A percentile compares a stretch with the other conserved stretches of the same genome.
These are phyloP conservation scores for Metschnikowia santaceciliae DNA, from an alignment of 805 yeast species.

Conservation along the genomic window DNA sequence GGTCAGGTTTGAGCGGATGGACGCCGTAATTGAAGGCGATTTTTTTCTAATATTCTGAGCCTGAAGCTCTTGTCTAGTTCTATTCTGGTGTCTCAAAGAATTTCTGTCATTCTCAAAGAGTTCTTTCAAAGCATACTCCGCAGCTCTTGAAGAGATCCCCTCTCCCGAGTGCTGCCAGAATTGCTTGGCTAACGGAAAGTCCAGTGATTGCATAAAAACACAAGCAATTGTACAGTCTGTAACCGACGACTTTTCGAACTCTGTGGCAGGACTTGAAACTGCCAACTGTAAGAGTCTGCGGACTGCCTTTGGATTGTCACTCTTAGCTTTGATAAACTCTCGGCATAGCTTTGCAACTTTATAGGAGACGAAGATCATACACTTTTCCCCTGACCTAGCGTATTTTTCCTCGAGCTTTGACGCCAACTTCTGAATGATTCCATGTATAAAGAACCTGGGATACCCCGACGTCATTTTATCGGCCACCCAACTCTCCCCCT, in stretches of 20 bases:
- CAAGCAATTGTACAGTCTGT: conserved; percentile 69
- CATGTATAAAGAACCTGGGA: conserved; percentile 78
- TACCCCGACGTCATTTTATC: conserved; percentile 79
- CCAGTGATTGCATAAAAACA: conserved; percentile 67
- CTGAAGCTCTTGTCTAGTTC: conserved; percentile 33
- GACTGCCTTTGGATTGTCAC: conserved; percentile 25
- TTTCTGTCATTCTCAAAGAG: conserved; percentile 29
- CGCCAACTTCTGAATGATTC: conserved; percentile 54
- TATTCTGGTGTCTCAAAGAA: conserved; percentile 13
- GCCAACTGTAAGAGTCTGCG: conserved; percentile 67
- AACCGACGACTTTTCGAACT: conserved; percentile 55
- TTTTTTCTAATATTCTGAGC: conserved; percentile 29
- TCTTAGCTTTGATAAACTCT: conserved; percentile 56
- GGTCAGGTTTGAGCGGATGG: conserved; percentile 21
- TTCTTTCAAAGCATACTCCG: conserved; percentile 74
- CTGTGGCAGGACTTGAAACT: conserved; percentile 61
- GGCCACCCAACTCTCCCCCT: conserved; percentile 80
- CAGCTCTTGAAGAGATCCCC: conserved; percentile 88
- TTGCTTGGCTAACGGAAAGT: conserved; percentile 63
- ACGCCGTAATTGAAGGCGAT: conserved; percentile 31
- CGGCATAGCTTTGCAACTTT: conserved; percentile 81
- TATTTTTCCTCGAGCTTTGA: conserved; percentile 58
- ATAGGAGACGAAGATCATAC: conserved; percentile 75
- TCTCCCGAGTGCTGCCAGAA: conserved; percentile 99
- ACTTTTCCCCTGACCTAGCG: conserved; percentile 74